phyloP scores from a whole-genome alignment of 2,329 filamentous ascomycete species.

The Akanthomyces muscarius region DNA sequence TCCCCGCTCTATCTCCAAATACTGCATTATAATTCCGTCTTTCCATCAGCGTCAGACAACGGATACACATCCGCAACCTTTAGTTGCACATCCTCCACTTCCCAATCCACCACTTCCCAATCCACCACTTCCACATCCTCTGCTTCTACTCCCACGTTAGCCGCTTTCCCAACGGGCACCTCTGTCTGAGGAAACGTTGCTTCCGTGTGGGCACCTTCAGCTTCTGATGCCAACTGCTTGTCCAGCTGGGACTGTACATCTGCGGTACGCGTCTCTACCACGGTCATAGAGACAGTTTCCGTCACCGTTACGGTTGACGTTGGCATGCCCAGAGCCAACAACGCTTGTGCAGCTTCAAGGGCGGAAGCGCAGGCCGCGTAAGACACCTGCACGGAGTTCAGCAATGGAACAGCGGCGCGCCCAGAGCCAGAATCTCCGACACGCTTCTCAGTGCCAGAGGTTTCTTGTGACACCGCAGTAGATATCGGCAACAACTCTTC shows the following conservation, averaged over 20 bases:
- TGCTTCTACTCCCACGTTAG: not conserved
- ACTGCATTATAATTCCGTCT: constrained; percentile 7
- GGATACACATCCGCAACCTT: not conserved
- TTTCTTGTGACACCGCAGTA: not conserved
- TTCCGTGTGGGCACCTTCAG: not conserved
- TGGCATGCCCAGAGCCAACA: not conserved
- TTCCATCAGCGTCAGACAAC: not conserved
- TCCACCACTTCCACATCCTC: not conserved
- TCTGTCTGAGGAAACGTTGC: constrained; percentile 14
- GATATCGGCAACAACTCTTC: not conserved
- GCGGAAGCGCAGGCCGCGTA: constrained; percentile 23
- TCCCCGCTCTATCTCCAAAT: no score
- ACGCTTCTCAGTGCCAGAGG: not conserved
- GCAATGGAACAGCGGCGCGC: not conserved
- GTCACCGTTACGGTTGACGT: constrained; percentile 31
- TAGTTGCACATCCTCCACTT: not conserved
- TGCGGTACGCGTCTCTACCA: not conserved
- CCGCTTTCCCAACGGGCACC: not conserved
- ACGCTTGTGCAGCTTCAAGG: constrained; percentile 22
- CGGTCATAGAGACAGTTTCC: constrained; percentile 28
- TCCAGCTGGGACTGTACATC: not conserved
- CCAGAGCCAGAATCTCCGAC: not conserved
- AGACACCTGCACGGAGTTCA: constrained; percentile 19
- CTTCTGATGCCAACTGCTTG: constrained; percentile 20
- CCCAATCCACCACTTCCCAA: not conserved